Evolutionary conservation across 305 asterid genomes (phyloP).

Genomic region (Solanum chacoense): DNA sequence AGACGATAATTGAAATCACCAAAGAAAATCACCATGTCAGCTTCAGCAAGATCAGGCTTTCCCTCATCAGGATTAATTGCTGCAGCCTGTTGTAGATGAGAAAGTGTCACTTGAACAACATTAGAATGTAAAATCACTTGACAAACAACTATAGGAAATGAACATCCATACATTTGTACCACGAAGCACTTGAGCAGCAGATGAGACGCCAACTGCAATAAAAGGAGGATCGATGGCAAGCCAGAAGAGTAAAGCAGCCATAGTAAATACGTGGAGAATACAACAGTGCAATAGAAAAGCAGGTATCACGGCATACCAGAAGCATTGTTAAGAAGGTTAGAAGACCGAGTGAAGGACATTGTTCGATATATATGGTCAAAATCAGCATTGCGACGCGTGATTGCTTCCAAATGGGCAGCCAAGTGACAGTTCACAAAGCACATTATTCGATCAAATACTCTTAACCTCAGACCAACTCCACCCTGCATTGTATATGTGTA

Average conservation of each 20-base stretch:
- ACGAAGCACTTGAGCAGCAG: slow-evolving; percentile 78
- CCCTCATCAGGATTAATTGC: slow-evolving; percentile 50
- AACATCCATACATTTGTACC: slow-evolving; percentile 47
- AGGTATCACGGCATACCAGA: slow-evolving; percentile 68
- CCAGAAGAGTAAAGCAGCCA: slow-evolving; percentile 66
- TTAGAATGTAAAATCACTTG: not conserved
- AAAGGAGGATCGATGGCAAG: slow-evolving; percentile 48
- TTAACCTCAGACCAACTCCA: slow-evolving; percentile 84
- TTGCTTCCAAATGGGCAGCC: slow-evolving; percentile 97
- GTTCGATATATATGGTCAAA: slow-evolving; percentile 71
- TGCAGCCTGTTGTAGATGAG: slow-evolving; percentile 32
- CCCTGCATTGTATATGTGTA: slow-evolving; percentile 43
- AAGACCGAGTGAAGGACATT: slow-evolving; percentile 66
- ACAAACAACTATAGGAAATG: not conserved
- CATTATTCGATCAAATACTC: slow-evolving; percentile 76
- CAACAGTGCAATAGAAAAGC: slow-evolving; percentile 54
- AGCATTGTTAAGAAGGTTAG: slow-evolving; percentile 46
- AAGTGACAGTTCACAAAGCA: slow-evolving; percentile 83
- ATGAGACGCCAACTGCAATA: slow-evolving; percentile 79
- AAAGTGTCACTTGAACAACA: slow-evolving; percentile 2
- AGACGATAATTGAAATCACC: slow-evolving; percentile 95
- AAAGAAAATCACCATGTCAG: slow-evolving; percentile 68
- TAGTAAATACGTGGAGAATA: slow-evolving; percentile 57
- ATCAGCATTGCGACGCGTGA: slow-evolving; percentile 79
- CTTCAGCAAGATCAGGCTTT: slow-evolving; percentile 85